Evolutionary conservation across 163 green algal genomes (phyloP), one percentile per base, ranked within the genome.

Genomic region (Scenedesmus sp.): DNA sequence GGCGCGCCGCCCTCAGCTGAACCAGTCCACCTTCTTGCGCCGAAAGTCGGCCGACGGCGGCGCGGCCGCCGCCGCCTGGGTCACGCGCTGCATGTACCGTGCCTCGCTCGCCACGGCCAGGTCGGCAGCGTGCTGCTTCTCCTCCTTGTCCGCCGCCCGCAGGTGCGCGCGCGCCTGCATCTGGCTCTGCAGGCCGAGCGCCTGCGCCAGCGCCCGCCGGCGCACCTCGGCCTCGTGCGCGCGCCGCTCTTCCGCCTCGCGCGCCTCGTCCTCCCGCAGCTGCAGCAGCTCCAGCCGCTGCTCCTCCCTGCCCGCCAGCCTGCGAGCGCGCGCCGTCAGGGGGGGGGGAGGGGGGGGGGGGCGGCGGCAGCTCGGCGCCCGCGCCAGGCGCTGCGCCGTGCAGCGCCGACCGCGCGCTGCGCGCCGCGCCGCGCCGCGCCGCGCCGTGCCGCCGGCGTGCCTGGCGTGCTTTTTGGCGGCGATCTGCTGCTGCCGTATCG

Each of bases 51-150:
- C 31, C 10, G 20, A 56, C 22, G 74, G 74, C 13, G 65, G 62
- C 22, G 51, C 26, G 14, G 24, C 26, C 51, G 53, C 26, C 57
- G 75, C 74, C 17, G 74, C 74, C 34, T 63, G 60, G 24, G 63
- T 28, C 31, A 81, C 74, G 0, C 74, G 63, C 63, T 81, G 34
- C 66, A 86, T 83, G 69, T 86, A 91, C 1, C n/a, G 24, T 34
- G 60, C 9, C 66, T 91, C 86, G 11, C 63, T 63, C 31, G 56
- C 85, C 69, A 92, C 84, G 75, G 97, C 93, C 28, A 96, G 81
- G 82, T 98, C 93, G 26, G 88, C 85, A 15, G 87, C 80, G 4
- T 86, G 80, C 44, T 87, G 76, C 60, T 85, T 89, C n/a, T 95
- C 90, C 60, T 92, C 85, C 58, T 85, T 66, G 34, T 88, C 86